Conservation (phyloP, 345 rosid species). For the Lumnitzera racemosa region DNA sequence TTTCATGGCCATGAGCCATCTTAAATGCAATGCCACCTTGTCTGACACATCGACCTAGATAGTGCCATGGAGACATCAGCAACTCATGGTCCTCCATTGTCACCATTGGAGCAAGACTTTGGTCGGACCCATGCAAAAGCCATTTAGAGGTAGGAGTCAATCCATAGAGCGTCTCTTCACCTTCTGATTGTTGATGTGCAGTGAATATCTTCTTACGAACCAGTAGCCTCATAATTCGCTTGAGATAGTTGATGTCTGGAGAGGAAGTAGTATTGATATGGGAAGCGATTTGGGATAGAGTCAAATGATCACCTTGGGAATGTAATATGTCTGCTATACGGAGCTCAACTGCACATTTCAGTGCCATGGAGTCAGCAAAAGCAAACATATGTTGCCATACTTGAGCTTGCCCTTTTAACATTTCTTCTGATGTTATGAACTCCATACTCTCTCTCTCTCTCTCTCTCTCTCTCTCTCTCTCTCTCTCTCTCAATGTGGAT, state of each 20-base stretch:
- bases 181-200: conserved; percentile 9
- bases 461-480: no score
- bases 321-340: conserved; percentile 29
- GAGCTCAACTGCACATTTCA: conserved; percentile 31
- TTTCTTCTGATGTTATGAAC: conserved; percentile 12
- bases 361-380: conserved; percentile 32
- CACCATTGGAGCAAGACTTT: conserved; percentile 23
- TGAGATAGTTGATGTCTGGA: conserved; percentile 15
- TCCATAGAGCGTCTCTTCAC: conserved; percentile 9
- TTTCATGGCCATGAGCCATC: conserved; percentile 8
- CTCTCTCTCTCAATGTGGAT: no score
- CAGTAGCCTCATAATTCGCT: conserved; percentile 28
- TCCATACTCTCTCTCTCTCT: neutral
- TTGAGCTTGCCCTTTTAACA: conserved; percentile 13
- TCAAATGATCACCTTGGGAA: conserved; percentile 11
- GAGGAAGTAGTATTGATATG: conserved; percentile 4
- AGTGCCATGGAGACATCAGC: conserved; percentile 8
- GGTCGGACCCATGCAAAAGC: conserved; percentile 18
- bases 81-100: conserved; percentile 16
- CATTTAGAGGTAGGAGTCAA: conserved; percentile 20
- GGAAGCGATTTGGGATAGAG: conserved; percentile 21
- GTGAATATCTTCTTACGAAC: no score
- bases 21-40: conserved; percentile 8
- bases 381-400: conserved; percentile 17
- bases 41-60: conserved; percentile 8